Evolutionary conservation across 495 filamentous ascomycete genomes (phyloP).

Genomic region (Penicillium riverlandense): DNA sequence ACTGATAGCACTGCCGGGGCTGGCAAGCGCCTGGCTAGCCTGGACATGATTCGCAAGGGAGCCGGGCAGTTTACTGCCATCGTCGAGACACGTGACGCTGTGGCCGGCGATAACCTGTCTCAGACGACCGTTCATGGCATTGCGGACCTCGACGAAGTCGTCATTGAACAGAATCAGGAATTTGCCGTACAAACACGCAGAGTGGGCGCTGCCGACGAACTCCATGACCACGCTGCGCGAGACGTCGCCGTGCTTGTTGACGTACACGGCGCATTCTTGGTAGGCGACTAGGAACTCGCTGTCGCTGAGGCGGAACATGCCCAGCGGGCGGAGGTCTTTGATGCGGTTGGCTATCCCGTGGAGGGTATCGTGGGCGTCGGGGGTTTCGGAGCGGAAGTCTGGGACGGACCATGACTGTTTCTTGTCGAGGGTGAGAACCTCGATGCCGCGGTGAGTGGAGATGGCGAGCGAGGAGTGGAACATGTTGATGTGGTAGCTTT

Average conservation of each 20-base stretch:
- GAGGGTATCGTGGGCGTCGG: constrained; percentile 55
- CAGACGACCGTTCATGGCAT: constrained; percentile 89
- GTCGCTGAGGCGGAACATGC: constrained; percentile 93
- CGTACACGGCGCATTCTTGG: constrained; percentile 91
- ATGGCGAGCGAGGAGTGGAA: constrained; percentile 92
- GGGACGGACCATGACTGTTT: constrained; percentile 89
- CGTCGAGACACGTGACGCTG: constrained; percentile 82
- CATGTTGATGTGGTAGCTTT: constrained; percentile 90
- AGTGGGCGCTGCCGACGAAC: constrained; percentile 84
- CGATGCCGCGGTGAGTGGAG: constrained; percentile 84
- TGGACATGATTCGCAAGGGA: background rate
- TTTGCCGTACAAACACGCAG: constrained; percentile 74
- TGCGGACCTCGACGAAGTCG: constrained; percentile 93
- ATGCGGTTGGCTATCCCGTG: constrained; percentile 75
- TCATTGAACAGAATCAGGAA: constrained; percentile 74
- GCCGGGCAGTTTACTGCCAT: constrained; percentile 53
- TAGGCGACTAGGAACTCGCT: constrained; percentile 92
- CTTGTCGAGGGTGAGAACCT: constrained; percentile 93
- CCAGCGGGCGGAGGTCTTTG: constrained; percentile 72
- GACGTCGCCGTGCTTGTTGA: constrained; percentile 96
- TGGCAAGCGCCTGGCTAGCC: constrained; percentile 19
- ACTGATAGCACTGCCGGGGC: constrained; percentile 16
- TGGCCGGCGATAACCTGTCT: constrained; percentile 90
- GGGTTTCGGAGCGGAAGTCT: constrained; percentile 53
- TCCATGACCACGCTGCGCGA: constrained; percentile 91